Evolutionary conservation across 108 stramenopile species (phyloP).

Genomic region (Phaeodactylum tricornutum): DNA sequence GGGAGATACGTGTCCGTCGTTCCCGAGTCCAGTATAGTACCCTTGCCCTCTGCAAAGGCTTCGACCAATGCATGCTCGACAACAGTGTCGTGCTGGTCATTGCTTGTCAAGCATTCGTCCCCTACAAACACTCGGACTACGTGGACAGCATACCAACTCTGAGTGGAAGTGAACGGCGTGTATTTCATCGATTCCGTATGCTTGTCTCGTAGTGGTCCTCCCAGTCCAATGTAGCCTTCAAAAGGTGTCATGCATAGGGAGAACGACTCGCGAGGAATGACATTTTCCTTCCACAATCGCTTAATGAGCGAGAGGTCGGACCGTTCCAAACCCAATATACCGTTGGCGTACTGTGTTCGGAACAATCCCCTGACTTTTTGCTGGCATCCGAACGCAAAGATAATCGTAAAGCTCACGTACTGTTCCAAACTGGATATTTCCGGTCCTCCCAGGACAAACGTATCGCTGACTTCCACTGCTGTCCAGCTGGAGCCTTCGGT

Average conservation of each 20-base stretch:
- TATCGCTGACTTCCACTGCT: slow-evolving; percentile 65
- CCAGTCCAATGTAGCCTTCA: slow-evolving; percentile 50
- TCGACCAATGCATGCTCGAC: slow-evolving; percentile 6
- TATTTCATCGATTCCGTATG: slow-evolving; percentile 47
- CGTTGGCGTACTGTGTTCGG: slow-evolving; percentile 88
- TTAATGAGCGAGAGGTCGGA: slow-evolving; percentile 46
- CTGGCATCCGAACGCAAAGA: slow-evolving; percentile 92
- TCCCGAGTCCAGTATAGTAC: slow-evolving; percentile 89
- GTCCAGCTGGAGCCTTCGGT: slow-evolving; percentile 68
- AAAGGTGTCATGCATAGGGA: slow-evolving; percentile 46
- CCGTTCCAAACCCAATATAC: slow-evolving; percentile 87
- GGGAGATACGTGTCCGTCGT: slow-evolving; percentile 95
- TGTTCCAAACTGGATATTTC: slow-evolving; percentile 12
- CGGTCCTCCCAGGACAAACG: slow-evolving; percentile 49
- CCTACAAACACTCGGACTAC: slow-evolving; percentile 45
- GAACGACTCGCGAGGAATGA: slow-evolving; percentile 48
- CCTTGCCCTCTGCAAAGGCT: slow-evolving; percentile 71
- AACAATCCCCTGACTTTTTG: slow-evolving; percentile 80
- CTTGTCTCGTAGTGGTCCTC: slow-evolving; percentile 30
- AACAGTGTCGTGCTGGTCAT: slow-evolving; percentile 22
- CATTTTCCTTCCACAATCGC: slow-evolving; percentile 19
- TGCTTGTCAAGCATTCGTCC: slow-evolving; percentile 23
- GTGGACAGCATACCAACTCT: slow-evolving; percentile 48
- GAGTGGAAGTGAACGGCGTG: slow-evolving; percentile 25
- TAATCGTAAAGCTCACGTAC: slow-evolving; percentile 11